Conservation (phyloP, 2,329 filamentous ascomycete species). For the Emmonsia crescens region DNA sequence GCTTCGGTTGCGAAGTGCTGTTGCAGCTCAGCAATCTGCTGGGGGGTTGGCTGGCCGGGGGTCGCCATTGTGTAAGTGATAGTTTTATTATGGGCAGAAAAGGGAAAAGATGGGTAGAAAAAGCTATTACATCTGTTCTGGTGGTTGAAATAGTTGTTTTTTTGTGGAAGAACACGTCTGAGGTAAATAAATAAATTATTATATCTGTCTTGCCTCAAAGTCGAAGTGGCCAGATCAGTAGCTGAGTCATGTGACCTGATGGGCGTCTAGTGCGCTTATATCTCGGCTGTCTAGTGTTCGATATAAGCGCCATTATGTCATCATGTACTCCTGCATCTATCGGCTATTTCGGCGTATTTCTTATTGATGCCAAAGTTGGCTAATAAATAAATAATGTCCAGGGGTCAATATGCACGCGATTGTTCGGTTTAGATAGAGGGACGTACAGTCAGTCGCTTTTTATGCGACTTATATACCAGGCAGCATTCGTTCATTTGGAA, state of each 20-base stretch:
- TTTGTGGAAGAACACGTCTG: background rate
- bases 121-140: background rate
- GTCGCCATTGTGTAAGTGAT: constrained; percentile 19
- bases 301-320: background rate
- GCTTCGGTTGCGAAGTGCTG: constrained; percentile 73
- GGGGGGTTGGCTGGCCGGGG: constrained; percentile 52
- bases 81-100: background rate
- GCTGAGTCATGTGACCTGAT: background rate
- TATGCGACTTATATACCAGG: background rate
- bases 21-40: constrained; percentile 79
- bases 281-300: background rate
- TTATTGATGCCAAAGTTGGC: background rate
- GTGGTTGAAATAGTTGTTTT: background rate
- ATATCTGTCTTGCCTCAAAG: too few species aligned
- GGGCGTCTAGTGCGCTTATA: background rate
- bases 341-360: background rate
- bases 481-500: background rate
- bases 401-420: background rate
- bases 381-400: background rate
- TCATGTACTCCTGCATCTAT: background rate
- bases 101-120: background rate
- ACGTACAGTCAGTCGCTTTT: background rate
- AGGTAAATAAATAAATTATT: background rate
- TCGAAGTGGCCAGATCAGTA: constrained; percentile 5
- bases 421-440: background rate